A percentile compares a stretch with the other conserved stretches of the same genome.
Evolutionary conservation across 768 basidiomycete species (phyloP).

Genomic region (Epithele typhae): DNA sequence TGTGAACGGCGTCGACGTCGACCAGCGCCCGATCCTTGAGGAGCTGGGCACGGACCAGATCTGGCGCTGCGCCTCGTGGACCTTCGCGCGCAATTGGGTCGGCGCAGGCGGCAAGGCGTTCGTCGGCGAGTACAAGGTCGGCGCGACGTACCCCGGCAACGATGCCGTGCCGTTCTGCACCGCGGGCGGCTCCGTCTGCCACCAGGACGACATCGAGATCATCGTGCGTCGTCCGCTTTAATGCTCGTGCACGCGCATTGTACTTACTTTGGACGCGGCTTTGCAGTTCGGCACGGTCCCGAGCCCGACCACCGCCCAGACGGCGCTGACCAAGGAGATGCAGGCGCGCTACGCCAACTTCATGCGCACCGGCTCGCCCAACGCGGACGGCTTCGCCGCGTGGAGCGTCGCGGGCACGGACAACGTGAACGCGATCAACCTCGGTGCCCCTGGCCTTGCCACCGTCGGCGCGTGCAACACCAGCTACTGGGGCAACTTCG

Average conservation of each 20-base stretch:
- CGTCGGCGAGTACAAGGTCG: constrained; percentile 60
- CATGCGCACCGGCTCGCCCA: constrained; percentile 58
- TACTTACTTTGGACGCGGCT: constrained; percentile 18
- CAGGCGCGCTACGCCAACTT: constrained; percentile 60
- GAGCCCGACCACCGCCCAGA: constrained; percentile 51
- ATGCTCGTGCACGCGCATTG: constrained; percentile 22
- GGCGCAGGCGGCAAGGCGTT: constrained; percentile 58
- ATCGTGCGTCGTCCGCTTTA: constrained; percentile 43
- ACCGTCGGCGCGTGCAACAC: constrained; percentile 57
- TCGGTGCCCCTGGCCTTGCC: constrained; percentile 55
- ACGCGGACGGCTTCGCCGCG: constrained; percentile 37
- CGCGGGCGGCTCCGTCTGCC: constrained; percentile 57
- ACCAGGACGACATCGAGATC: constrained; percentile 80
- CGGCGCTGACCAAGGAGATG: constrained; percentile 58
- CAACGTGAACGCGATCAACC: constrained; percentile 51
- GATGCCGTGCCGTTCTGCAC: constrained; percentile 51
- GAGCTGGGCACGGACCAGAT: constrained; percentile 61
- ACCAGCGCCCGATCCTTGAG: constrained; percentile 55
- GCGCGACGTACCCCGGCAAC: constrained; percentile 72
- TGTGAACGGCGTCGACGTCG: constrained; percentile 31
- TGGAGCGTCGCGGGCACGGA: constrained; percentile 54
- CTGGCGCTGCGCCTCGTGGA: constrained; percentile 70
- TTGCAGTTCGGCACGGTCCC: constrained; percentile 48
- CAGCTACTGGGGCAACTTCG: constrained; percentile 61
- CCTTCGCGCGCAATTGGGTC: constrained; percentile 67